Conservation (phyloP, 208 protist species). For the Acanthamoeba lenticulata region DNA sequence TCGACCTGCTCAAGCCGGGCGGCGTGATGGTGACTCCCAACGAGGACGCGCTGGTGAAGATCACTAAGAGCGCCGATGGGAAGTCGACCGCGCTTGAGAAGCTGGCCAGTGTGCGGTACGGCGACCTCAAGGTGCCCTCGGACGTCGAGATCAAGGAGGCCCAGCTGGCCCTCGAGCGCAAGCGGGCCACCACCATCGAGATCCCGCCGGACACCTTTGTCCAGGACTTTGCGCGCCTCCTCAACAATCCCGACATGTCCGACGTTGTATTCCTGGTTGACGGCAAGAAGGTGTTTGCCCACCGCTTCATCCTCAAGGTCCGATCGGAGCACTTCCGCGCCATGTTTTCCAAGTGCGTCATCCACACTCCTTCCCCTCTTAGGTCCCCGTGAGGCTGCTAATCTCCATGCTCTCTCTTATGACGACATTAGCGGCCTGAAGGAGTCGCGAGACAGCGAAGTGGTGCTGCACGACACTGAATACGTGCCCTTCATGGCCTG, state of each 20-base stretch:
- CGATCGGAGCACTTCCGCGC: slow-evolving; percentile 5
- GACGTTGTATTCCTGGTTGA: background rate
- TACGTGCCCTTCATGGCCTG: slow-evolving; percentile 12
- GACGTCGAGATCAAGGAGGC: background rate
- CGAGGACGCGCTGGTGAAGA: background rate
- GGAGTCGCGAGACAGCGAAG: slow-evolving; percentile 20
- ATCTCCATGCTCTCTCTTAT: background rate
- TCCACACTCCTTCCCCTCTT: background rate
- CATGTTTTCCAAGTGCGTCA: background rate
- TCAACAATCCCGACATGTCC: slow-evolving; percentile 12
- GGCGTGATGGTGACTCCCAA: background rate
- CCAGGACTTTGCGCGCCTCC: slow-evolving; percentile 7
- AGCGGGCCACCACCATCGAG: slow-evolving; percentile 2
- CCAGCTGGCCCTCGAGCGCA: background rate
- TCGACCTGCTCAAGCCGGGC: background rate
- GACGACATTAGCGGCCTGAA: background rate
- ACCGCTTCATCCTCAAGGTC: background rate
- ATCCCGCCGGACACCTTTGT: slow-evolving; percentile 3
- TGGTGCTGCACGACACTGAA: background rate
- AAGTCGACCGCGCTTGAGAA: background rate
- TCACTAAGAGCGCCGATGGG: slow-evolving; percentile 19
- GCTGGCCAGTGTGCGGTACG: background rate
- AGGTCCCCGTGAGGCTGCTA: too few species aligned
- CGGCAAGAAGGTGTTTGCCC: background rate
- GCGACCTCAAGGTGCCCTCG: background rate